Conservation (phyloP, 768 basidiomycete species). For the Tylopilus cervinicoccineus region DNA sequence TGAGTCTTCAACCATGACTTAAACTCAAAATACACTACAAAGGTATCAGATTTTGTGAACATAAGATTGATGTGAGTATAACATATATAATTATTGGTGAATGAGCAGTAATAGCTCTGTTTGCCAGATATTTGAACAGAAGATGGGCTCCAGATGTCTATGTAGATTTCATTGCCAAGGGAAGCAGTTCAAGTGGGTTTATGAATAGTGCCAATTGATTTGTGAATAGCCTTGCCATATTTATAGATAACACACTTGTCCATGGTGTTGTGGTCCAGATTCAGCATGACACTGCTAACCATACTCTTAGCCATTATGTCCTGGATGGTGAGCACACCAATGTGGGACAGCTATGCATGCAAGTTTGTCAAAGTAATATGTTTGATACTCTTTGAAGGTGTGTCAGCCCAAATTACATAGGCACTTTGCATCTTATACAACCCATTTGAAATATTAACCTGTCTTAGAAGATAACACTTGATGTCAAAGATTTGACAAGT, state of each 20-base stretch:
- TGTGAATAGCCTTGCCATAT: not conserved
- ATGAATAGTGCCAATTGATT: too few species aligned
- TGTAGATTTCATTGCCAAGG: too few species aligned
- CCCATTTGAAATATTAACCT: not conserved
- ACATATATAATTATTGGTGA: too few species aligned
- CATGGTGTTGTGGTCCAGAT: not conserved
- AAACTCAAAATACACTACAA: too few species aligned
- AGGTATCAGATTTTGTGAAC: too few species aligned
- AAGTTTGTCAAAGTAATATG: not conserved
- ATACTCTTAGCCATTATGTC: not conserved
- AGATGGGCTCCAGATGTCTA: too few species aligned
- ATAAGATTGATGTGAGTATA: too few species aligned
- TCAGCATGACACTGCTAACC: not conserved
- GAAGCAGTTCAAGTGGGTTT: too few species aligned
- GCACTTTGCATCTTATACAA: not conserved
- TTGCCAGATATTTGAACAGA: too few species aligned
- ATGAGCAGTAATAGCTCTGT: too few species aligned
- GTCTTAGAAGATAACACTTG: not conserved
- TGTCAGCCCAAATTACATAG: not conserved
- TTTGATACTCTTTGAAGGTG: not conserved
- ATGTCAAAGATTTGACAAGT: not conserved
- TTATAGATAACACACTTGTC: not conserved
- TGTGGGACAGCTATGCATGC: not conserved
- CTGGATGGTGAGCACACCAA: not conserved
- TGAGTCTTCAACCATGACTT: too few species aligned